Evolutionary conservation across 202 grass and related monocot species (phyloP).

Genomic region (Elaeis oleifera): DNA sequence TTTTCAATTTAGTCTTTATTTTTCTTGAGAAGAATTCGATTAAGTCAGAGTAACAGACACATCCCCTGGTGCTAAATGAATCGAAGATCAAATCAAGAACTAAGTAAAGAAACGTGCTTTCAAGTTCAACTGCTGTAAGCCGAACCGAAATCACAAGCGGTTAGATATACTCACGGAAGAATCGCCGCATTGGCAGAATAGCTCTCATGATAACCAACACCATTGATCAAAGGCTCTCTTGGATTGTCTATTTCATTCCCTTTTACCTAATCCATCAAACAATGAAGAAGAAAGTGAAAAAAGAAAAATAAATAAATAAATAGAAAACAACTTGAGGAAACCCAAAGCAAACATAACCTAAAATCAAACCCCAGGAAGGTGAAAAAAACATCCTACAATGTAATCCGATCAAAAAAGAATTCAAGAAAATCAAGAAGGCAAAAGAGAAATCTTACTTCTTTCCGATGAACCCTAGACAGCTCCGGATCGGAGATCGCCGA

Average conservation of each 20-base stretch:
- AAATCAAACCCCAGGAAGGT: too few species aligned
- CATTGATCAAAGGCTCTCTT: slow-evolving; percentile 42
- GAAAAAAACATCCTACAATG: too few species aligned
- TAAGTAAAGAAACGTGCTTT: too few species aligned
- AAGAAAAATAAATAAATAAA: too few species aligned
- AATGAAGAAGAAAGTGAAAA: neutral
- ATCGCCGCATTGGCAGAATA: slow-evolving; percentile 57
- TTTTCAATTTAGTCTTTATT: too few species aligned
- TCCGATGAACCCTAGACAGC: slow-evolving; percentile 3
- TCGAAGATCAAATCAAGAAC: too few species aligned
- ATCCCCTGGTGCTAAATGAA: too few species aligned
- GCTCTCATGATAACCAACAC: slow-evolving; percentile 29
- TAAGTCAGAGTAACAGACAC: too few species aligned
- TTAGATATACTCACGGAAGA: slow-evolving; percentile 41
- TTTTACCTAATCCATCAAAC: slow-evolving; percentile 16
- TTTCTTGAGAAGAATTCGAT: too few species aligned
- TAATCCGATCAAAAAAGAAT: too few species aligned
- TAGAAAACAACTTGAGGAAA: neutral
- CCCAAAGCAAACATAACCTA: neutral
- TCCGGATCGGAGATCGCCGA: slow-evolving; percentile 17
- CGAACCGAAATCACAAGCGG: too few species aligned
- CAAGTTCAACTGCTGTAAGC: too few species aligned
- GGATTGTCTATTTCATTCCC: slow-evolving; percentile 15
- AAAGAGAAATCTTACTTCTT: neutral
- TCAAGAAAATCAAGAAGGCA: neutral